Evolutionary conservation across 305 asterid species (phyloP), one percentile per base, ranked within the genome.

Genomic region (Rubia peregrina): DNA sequence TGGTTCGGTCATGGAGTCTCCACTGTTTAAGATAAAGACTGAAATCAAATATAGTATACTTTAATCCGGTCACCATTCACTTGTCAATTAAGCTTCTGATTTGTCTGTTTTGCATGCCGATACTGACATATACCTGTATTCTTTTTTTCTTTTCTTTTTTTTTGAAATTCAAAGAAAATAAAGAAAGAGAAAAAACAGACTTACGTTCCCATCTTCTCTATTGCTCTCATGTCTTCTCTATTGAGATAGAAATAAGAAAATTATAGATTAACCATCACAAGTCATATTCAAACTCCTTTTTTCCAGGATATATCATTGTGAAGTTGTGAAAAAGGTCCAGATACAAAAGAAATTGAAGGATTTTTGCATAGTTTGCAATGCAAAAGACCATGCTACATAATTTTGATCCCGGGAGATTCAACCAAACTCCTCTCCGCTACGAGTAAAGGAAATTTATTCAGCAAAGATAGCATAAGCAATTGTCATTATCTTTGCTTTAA

Each of bases 81-180:
- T 51, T 51, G 40, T 51, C 1, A 63, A 48, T 63, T 64, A 46
- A 38, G 65, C 64, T 55, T 10, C 16, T 65, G 10, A 36, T 33
- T 69, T 69, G 64, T 69, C 53, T 12, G 14, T 43, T 42, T n/a
- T 40, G 40, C 11, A 56, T 66, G 66, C 65, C 36, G 73, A 69
- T 14, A 73, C 5, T 19, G 67, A 73, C 67, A 56, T 42, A 36
- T 42, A 56, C 66, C 49, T 73, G 61, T 42, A 30, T 55, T 57
- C 1, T 21, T 9, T 55, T n/a, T 9, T 14, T 51, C 2, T 43
- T 43, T 43, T 51, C 17, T 51, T 0, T 22, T 3, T 1, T 16
- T 51, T 51, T 22, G 19, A 11, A 44, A 9, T 11, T 2, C 51
- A 44, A 44, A 2, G 11, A 44, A 44, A 44, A 30, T 30, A 30